Conservation (phyloP, 768 basidiomycete species). For the Tylopilus felleus region DNA sequence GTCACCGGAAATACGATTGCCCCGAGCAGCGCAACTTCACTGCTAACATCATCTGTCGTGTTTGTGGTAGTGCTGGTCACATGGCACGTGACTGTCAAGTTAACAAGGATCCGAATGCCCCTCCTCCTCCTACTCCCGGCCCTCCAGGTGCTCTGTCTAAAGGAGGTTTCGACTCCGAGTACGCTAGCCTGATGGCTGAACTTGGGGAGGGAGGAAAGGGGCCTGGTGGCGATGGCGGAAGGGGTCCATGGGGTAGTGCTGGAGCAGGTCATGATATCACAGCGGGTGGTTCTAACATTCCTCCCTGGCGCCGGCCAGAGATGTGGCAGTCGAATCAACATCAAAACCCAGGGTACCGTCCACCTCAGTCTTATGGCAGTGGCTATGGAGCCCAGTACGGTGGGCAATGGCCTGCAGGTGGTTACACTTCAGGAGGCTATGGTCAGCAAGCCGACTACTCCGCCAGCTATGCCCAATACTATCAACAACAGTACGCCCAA, state of each 20-base stretch:
- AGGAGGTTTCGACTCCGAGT: conserved; percentile 95
- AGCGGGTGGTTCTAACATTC: conserved; percentile 69
- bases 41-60: conserved; percentile 98
- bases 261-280: conserved; percentile 57
- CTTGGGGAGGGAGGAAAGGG: conserved; percentile 79
- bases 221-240: conserved; percentile 49
- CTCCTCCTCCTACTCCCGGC: conserved; percentile 43
- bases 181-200: conserved; percentile 96
- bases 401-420: conserved; percentile 37
- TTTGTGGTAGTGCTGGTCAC: conserved; percentile 97
- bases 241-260: conserved; percentile 61
- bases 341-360: conserved; percentile 60
- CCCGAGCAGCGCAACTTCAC: conserved; percentile 98
- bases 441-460: conserved; percentile 62
- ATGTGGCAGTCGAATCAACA: conserved; percentile 69
- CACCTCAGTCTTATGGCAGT: conserved; percentile 57
- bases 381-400: conserved; percentile 46
- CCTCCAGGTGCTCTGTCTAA: conserved; percentile 44
- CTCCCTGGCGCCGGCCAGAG: conserved; percentile 90
- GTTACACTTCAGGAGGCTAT: conserved; percentile 32
- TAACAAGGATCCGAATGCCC: conserved; percentile 83
- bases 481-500: conserved; percentile 84
- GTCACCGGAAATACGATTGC: conserved; percentile 98
- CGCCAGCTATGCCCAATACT: conserved; percentile 78
- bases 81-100: conserved; percentile 98